Base-by-base conservation (phyloP, 2,329 filamentous ascomycete genomes). In the Trichophaea hybrida region DNA sequence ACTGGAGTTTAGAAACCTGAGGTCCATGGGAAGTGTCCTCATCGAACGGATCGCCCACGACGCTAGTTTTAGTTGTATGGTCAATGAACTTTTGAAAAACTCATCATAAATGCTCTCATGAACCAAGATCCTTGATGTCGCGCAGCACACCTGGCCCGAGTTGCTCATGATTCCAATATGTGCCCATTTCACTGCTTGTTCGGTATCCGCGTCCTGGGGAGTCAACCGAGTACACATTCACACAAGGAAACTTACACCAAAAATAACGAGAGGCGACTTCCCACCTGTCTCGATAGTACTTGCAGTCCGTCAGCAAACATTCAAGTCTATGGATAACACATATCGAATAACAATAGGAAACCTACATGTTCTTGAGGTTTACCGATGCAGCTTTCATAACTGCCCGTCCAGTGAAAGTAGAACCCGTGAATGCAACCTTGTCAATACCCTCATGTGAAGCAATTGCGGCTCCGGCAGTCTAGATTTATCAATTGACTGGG, bases 361-460 rank as follows among this genome's bases (percentile, higher is more conserved):
- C 24, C 24, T n/a, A 46, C 40, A 84, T 80, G 68, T 82, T 83
- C 72, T 84, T 84, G 67, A 81, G 73, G 64, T 75, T 86, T 1
- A 78, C 72, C n/a, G 80, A 77, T 0, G 86, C 85, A 71, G 80
- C 77, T 69, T 86, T 86, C 85, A 89, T 88, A 64, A 90, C 86
- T 55, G 60, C 50, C 83, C 77, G 13, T 1, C 75, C 74, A 24
- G 53, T 55, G 53, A 44, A 15, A 0, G 86, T 90, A 3, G 82
- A 86, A 38, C 86, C 86, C 0, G 86, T 90, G 65, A 90, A 91
- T 0, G 86, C 85, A 62, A 91, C 77, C 61, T 90, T 90, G 69
- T 88, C 83, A 13, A 91, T 77, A 48, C 78, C 78, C 24, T 80
- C 73, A 69, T 91, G 86, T 43, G 77, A 76, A 1, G 81, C 83